Percentiles rank a stretch among this genome's conserved stretches.
These are phyloP conservation scores for Aspergillus calidoustus DNA, from an alignment of 2,329 filamentous ascomycete genomes.

Conservation along the genomic window DNA sequence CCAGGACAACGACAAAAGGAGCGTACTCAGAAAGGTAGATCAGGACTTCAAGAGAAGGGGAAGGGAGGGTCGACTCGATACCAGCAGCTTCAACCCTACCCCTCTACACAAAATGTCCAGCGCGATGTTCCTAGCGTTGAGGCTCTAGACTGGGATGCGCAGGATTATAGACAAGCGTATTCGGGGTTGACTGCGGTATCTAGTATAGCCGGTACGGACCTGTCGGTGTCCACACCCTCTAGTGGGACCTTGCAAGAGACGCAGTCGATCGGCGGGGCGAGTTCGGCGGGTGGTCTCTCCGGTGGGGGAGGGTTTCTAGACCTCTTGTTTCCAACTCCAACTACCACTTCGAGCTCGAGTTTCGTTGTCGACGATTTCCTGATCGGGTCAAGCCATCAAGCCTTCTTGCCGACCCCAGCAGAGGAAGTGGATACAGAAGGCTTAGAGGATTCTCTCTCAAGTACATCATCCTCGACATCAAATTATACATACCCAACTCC, in stretches of 20 bases:
- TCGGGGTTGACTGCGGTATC: not conserved
- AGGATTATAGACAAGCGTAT: not conserved
- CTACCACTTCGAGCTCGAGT: not conserved
- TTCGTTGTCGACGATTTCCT: not conserved
- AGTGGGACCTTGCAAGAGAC: not conserved
- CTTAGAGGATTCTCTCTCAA: not conserved
- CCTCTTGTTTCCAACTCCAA: not conserved
- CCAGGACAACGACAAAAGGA: slow-evolving; percentile 26
- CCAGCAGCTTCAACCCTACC: not conserved
- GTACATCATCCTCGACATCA: not conserved
- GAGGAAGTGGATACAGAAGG: not conserved
- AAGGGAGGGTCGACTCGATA: not conserved
- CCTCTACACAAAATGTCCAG: not conserved
- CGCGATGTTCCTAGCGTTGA: not conserved
- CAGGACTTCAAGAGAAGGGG: not conserved
- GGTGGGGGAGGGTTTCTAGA: not conserved
- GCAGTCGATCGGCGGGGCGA: not conserved
- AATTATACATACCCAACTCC: not conserved
- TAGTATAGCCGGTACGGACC: not conserved
- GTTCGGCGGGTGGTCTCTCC: not conserved
- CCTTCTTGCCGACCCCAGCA: not conserved
- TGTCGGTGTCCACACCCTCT: not conserved
- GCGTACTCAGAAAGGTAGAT: not conserved
- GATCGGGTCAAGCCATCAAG: not conserved
- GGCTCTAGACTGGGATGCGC: not conserved